phyloP scores from a whole-genome alignment of 768 basidiomycete species.

The Suillus subaureus region DNA sequence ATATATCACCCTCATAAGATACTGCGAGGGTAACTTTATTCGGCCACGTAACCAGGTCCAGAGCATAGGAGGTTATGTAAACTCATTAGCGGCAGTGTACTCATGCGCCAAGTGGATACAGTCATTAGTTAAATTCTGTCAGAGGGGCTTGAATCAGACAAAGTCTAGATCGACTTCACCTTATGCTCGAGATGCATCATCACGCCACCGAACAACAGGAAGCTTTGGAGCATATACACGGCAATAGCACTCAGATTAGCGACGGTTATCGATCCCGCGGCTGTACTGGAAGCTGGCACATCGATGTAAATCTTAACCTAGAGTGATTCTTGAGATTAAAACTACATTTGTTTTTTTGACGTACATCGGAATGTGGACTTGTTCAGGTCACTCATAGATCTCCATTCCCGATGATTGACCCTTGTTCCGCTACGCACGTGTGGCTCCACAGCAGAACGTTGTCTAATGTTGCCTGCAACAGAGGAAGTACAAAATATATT shows the following conservation, averaged over 20 bases:
- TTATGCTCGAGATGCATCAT: constrained; percentile 47
- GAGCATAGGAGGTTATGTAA: constrained; percentile 63
- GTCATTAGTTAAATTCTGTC: constrained; percentile 46
- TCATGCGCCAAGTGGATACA: constrained; percentile 56
- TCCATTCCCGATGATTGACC: constrained; percentile 32
- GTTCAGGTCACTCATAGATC: constrained; percentile 46
- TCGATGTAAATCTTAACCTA: constrained; percentile 47
- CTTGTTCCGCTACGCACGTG: neutral
- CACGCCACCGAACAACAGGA: constrained; percentile 46
- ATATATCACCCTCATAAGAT: constrained; percentile 65
- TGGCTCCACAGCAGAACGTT: neutral
- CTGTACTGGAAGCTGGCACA: constrained; percentile 42
- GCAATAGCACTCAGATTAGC: constrained; percentile 36
- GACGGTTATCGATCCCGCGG: constrained; percentile 40
- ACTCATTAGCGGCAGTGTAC: constrained; percentile 65
- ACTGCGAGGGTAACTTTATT: constrained; percentile 56
- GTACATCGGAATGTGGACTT: constrained; percentile 43
- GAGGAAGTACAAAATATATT: constrained; percentile 8
- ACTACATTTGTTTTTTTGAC: constrained; percentile 11
- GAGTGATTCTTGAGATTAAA: constrained; percentile 9
- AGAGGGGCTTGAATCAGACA: neutral
- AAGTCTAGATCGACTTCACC: constrained; percentile 13
- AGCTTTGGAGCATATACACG: constrained; percentile 36
- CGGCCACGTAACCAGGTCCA: constrained; percentile 50
- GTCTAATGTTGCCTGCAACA: neutral